Evolutionary conservation across 768 basidiomycete genomes (phyloP), one percentile per base, ranked within the genome.

Genomic region (Russula brevipes): DNA sequence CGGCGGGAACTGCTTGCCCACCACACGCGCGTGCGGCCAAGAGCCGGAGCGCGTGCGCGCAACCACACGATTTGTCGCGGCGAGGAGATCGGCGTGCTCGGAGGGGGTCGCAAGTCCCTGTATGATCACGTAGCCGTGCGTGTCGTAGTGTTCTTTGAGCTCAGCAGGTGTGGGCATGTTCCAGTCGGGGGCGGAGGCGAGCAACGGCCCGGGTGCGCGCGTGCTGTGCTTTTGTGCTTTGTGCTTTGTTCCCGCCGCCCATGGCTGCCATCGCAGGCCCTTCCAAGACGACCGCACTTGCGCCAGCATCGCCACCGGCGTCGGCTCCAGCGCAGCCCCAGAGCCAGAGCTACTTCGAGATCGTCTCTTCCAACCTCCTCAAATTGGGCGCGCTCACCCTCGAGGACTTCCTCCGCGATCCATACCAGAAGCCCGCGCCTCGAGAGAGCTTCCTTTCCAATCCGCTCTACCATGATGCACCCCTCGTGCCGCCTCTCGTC

Each of bases 1-100:
- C 0, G 89, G 89, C 3, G 89, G 88, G 64, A 91, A 91, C 71
- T 89, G 87, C 64, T 85, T 86, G 1, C 90, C 89, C 17, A 91
- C 86, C 0, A 83, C 85, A 41, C 89, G 81, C 4, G 87, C 78
- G 67, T 86, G 78, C 0, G 81, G 75, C 89, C 89, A 91, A 2
- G 71, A 63, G 2, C 87, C 87, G 0, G 75, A 56, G 5, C 89
- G 83, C 0, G 56, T 58, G 69, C 41, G 31, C 24, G 24, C 24
- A 30, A 85, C 77, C 3, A 77, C 80, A 24, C 79, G 73, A 14
- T 80, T 79, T 62, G 82, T 82, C 4, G 89, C 87, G 0, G 69
- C 72, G 57, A 75, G 70, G 17, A 90, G 78, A 1, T 70, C 69
- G 1, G 69, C 56, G 56, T 79, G 72, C 36, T 79, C 73, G 4